These are phyloP conservation scores for Aspergillus terreus DNA, from an alignment of 2,329 filamentous ascomycete genomes.

Conservation along the genomic window DNA sequence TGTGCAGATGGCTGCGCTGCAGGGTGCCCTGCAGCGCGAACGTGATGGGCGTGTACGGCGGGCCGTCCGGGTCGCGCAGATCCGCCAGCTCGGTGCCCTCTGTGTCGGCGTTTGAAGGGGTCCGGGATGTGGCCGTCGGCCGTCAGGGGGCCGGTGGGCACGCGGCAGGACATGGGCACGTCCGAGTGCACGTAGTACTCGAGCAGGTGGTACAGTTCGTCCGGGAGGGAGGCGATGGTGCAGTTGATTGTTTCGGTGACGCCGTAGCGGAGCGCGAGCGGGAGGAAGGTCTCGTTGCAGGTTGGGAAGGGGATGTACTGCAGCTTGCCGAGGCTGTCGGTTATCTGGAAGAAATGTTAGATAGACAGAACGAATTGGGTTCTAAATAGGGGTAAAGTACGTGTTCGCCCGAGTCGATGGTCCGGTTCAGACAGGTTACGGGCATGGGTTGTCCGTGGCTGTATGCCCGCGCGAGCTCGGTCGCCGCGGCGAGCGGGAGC, in stretches of 20 bases:
- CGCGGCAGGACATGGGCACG: conserved; percentile 84
- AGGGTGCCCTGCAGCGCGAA: conserved; percentile 87
- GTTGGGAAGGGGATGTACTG: conserved; percentile 88
- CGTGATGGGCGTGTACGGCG: conserved; percentile 66
- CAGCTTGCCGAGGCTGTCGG: conserved; percentile 73
- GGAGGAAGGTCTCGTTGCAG: conserved; percentile 81
- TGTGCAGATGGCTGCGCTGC: conserved; percentile 83
- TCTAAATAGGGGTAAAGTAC: conserved; percentile 11
- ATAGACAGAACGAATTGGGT: background rate
- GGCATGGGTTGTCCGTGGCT: conserved; percentile 60
- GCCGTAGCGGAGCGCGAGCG: conserved; percentile 84
- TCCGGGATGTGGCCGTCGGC: conserved; percentile 21
- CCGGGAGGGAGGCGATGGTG: conserved; percentile 50
- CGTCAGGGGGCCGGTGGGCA: conserved; percentile 68
- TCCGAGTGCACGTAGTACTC: conserved; percentile 98
- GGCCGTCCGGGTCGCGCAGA: conserved; percentile 24
- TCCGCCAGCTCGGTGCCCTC: conserved; percentile 42
- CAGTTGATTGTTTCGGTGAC: conserved; percentile 59
- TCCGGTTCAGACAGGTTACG: conserved; percentile 71
- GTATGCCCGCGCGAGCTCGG: conserved; percentile 29
- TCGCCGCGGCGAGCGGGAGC: conserved; percentile 22
- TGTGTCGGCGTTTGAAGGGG: conserved; percentile 24
- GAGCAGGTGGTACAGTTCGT: conserved; percentile 53
- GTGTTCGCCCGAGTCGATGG: conserved; percentile 45
- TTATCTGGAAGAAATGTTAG: conserved; percentile 49